Percentiles rank a stretch among this genome's conserved stretches.
Evolutionary conservation across 345 rosid species (phyloP).

Genomic region (Geranium rotundifolium): DNA sequence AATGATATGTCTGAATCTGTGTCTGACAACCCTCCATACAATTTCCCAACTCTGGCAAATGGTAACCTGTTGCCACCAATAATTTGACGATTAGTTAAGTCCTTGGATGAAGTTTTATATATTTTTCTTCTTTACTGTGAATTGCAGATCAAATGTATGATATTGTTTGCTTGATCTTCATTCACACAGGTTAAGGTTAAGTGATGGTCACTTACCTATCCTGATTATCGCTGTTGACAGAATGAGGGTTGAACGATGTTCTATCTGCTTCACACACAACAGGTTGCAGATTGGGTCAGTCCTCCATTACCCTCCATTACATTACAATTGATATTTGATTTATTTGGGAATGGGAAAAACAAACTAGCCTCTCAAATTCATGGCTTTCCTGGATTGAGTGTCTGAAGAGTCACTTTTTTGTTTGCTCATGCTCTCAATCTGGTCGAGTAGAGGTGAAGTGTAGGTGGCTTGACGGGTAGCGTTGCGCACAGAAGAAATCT

Average conservation of each 20-base stretch:
- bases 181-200: neutral
- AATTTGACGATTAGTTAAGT: neutral
- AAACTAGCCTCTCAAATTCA: slow-evolving; percentile 38
- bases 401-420: slow-evolving; percentile 15
- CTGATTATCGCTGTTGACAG: slow-evolving; percentile 31
- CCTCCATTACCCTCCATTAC: neutral
- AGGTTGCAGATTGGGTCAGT: neutral
- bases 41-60: slow-evolving; percentile 17
- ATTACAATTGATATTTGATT: too few relatives aligned
- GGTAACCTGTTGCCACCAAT: slow-evolving; percentile 39
- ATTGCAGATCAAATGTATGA: neutral
- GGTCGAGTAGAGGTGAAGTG: slow-evolving; percentile 46
- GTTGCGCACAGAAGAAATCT: slow-evolving; percentile 41
- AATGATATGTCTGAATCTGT: slow-evolving; percentile 53
- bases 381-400: slow-evolving; percentile 13
- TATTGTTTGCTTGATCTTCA: neutral
- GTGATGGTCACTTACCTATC: slow-evolving; percentile 22
- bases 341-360: neutral
- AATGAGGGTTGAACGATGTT: slow-evolving; percentile 24
- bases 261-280: slow-evolving; percentile 26
- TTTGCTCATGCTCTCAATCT: slow-evolving; percentile 31
- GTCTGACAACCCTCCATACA: slow-evolving; percentile 39
- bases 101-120: neutral
- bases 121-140: neutral
- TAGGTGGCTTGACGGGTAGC: slow-evolving; percentile 55